Percentiles rank a stretch among this genome's conserved stretches.
These are phyloP conservation scores for Aspergillus brasiliensis DNA, from an alignment of 2,329 filamentous ascomycete species.

Conservation along the genomic window DNA sequence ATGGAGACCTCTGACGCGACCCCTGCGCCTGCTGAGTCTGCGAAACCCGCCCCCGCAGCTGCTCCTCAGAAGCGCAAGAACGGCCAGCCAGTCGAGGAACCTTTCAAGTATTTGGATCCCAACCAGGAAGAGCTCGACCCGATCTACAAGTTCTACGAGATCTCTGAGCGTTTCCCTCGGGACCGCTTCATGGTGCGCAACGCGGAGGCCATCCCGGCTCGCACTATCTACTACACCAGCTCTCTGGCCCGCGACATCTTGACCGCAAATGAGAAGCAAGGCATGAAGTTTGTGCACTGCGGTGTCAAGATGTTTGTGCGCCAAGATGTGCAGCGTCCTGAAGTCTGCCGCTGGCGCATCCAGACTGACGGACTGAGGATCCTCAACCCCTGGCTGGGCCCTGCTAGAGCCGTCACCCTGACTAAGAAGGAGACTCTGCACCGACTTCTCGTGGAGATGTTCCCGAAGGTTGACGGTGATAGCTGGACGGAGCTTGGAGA, in stretches of 20 bases:
- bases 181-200: slow-evolving; percentile 97
- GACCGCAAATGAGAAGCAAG: slow-evolving; percentile 80
- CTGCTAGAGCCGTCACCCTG: slow-evolving; percentile 72
- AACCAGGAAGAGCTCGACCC: slow-evolving; percentile 74
- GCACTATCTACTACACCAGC: slow-evolving; percentile 96
- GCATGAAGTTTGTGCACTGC: slow-evolving; percentile 93
- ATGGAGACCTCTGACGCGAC: slow-evolving; percentile 28
- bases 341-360: slow-evolving; percentile 91
- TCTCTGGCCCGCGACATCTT: slow-evolving; percentile 83
- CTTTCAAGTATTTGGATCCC: slow-evolving; percentile 84
- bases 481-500: slow-evolving; percentile 78
- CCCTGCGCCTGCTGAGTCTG: slow-evolving; percentile 21
- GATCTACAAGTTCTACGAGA: slow-evolving; percentile 82
- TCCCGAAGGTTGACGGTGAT: slow-evolving; percentile 78
- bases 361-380: slow-evolving; percentile 93
- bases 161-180: slow-evolving; percentile 80
- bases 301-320: slow-evolving; percentile 99
- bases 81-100: slow-evolving; percentile 71
- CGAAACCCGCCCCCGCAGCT: slow-evolving; percentile 17
- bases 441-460: slow-evolving; percentile 90
- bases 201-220: slow-evolving; percentile 79
- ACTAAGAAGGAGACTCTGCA: slow-evolving; percentile 77
- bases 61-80: slow-evolving; percentile 41
- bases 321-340: slow-evolving; percentile 83
- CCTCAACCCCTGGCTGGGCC: slow-evolving; percentile 84